Conservation (phyloP, 306 rosid genomes). For the Prunus salicina region DNA sequence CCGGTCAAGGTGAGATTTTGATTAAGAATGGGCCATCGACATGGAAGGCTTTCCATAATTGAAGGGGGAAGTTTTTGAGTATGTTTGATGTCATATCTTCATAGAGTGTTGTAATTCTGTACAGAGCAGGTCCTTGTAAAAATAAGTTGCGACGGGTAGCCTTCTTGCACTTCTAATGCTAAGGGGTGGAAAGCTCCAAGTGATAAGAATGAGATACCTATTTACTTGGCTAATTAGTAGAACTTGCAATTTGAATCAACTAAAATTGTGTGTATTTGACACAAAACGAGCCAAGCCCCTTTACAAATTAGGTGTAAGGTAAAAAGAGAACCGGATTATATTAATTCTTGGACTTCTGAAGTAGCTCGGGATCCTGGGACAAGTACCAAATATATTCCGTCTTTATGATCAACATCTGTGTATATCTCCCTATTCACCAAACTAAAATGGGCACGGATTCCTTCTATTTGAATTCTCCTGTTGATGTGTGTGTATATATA, state of each 20-base stretch:
- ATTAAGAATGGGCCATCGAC: not conserved
- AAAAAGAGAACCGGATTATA: not conserved
- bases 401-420: not conserved
- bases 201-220: no score
- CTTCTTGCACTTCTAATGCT: no score
- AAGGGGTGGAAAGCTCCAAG: no score
- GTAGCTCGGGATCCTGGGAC: not conserved
- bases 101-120: not conserved
- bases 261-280: not conserved
- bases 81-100: not conserved
- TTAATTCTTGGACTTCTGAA: not conserved
- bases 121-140: no score
- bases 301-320: not conserved
- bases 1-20: constrained; percentile 7
- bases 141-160: no score
- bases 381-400: not conserved
- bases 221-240: not conserved
- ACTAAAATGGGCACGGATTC: not conserved
- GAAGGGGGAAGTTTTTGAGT: not conserved
- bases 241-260: not conserved
- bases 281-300: not conserved
- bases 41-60: constrained; percentile 3
- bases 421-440: not conserved
- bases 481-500: not conserved
- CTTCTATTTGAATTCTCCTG: not conserved